Base-by-base conservation (phyloP, 108 stramenopile genomes). In the Bacterosira constricta region DNA sequence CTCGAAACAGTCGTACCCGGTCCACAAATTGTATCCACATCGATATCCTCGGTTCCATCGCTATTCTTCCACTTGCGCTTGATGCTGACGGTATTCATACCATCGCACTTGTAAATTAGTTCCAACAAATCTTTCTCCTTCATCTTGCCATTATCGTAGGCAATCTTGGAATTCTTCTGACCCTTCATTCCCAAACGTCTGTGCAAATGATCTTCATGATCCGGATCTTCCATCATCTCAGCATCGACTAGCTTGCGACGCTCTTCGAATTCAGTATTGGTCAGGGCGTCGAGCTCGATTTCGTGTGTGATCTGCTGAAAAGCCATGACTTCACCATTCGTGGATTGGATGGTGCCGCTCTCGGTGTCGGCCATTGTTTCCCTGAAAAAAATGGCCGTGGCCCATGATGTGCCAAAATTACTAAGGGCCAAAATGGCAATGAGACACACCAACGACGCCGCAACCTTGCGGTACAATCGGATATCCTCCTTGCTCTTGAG, bases 91-190 rank as follows among this genome's bases (percentile, higher is more conserved):
- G 50, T 41, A 20, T 23, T 17, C 10, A 38, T 34, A 6, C 25
- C 49, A 3, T 65, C 63, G 13, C 63, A 65, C 63, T 57, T 69
- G 13, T 31, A 31, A 25, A 54, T 52, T 13, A 69, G 38, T 10
- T 54, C 50, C 7, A 41, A 3, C 44, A 69, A 30, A 46, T 69
- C 68, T 38, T 29, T 46, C 34, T 69, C 68, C 4, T 6, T 8
- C 44, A 55, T 25, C 56, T 69, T 69, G 30, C 68, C 68, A 27
- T 54, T 36, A 54, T 69, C 68, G 25, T 58, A 69, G 21, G 36
- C 49, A 10, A 50, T 15, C 11, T 41, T 65, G 13, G 4, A 12
- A 23, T 13, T 6, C 0, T n/a, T 34, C 18, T 13, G 35, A 1
- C 8, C 41, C 1, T 1, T 51, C 4, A 21, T 65, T 9, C 25